phyloP scores from a whole-genome alignment of 768 basidiomycete species.

The Lepiota brunneoincarnata region DNA sequence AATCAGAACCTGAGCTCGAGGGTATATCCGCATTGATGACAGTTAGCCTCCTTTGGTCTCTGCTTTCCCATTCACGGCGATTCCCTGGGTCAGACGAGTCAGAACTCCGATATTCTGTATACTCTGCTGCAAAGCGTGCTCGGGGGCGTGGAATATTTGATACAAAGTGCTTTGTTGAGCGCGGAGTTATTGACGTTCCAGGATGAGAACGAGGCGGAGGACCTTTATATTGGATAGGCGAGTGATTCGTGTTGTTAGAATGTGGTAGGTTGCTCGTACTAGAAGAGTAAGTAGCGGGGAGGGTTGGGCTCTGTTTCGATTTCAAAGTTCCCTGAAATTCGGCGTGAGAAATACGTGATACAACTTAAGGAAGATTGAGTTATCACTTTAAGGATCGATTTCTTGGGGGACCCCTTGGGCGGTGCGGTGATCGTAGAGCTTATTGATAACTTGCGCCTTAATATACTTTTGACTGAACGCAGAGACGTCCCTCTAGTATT shows the following conservation, averaged over 20 bases:
- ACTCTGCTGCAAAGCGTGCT: constrained; percentile 19
- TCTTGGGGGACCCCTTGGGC: background rate
- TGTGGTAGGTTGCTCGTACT: background rate
- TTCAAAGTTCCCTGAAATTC: background rate
- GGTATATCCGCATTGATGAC: constrained; percentile 43
- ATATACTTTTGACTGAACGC: constrained; percentile 15
- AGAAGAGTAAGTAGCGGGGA: background rate
- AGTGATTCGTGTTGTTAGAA: background rate
- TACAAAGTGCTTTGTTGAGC: constrained; percentile 12
- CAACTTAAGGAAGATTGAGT: background rate
- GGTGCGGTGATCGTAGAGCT: background rate
- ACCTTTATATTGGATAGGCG: background rate
- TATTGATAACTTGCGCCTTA: constrained; percentile 3
- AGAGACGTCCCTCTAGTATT: constrained; percentile 1
- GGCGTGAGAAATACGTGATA: background rate
- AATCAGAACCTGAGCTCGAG: constrained; percentile 40
- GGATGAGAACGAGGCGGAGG: background rate
- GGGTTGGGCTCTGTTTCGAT: background rate
- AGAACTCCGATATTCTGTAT: constrained; percentile 19
- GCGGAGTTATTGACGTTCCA: background rate
- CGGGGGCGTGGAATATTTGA: constrained; percentile 37
- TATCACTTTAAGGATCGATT: background rate
- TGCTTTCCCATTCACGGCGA: constrained; percentile 35
- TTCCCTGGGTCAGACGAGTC: constrained; percentile 46
- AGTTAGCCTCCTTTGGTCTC: constrained; percentile 38